phyloP scores from a whole-genome alignment of 148 eudicot species.

The Cornus controversa region DNA sequence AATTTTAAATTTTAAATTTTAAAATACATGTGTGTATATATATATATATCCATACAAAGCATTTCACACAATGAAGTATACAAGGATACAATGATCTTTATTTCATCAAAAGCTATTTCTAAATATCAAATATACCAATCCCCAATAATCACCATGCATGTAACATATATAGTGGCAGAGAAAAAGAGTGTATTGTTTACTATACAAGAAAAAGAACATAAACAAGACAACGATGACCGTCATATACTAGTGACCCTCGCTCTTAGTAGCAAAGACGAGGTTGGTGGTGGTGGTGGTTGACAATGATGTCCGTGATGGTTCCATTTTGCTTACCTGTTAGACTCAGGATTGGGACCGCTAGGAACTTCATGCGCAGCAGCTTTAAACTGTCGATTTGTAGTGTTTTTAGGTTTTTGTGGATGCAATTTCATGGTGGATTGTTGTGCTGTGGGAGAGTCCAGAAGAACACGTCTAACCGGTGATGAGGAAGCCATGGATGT shows the following conservation, averaged over 20 bases:
- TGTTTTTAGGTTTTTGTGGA: background rate
- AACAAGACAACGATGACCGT: background rate
- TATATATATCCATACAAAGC: background rate
- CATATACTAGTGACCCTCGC: background rate
- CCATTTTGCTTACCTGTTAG: constrained; percentile 13
- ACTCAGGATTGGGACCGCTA: constrained; percentile 50
- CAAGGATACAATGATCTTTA: background rate
- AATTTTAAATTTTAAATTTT: too few relatives aligned
- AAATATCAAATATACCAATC: background rate
- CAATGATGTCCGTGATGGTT: background rate
- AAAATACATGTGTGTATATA: too few relatives aligned
- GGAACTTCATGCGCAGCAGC: constrained; percentile 42
- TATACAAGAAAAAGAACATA: background rate
- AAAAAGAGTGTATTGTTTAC: background rate
- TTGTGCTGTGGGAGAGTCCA: background rate
- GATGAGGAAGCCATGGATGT: background rate
- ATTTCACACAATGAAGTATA: background rate
- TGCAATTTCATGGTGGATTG: background rate
- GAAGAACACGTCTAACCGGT: background rate
- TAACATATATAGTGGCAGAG: background rate
- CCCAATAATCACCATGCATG: background rate
- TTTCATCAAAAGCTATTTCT: background rate
- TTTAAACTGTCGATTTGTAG: constrained; percentile 6
- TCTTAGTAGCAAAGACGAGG: background rate
- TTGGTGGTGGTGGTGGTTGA: background rate